Conservation (phyloP, 148 eudicot genomes). For the Rhododendron molle region DNA sequence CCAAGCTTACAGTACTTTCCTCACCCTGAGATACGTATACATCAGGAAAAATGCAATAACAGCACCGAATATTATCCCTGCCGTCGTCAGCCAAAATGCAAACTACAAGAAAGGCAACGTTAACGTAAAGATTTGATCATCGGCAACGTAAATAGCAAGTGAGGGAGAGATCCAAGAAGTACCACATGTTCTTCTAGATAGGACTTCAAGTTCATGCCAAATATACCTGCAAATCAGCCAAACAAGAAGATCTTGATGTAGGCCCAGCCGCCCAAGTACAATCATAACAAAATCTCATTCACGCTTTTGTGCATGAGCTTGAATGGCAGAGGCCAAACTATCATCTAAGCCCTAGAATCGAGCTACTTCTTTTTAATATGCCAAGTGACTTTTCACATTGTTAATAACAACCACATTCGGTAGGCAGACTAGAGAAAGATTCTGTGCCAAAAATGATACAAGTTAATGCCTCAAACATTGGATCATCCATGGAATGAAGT, state of each 20-base stretch:
- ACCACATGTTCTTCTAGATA: constrained; percentile 95
- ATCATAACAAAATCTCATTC: not conserved
- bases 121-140: constrained; percentile 4
- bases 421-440: not conserved
- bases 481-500: not conserved
- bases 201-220: constrained; percentile 98
- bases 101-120: constrained; percentile 40
- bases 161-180: constrained; percentile 15
- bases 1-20: constrained; percentile 61
- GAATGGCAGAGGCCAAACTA: not conserved
- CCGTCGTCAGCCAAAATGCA: constrained; percentile 94
- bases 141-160: not conserved
- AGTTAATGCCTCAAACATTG: not conserved
- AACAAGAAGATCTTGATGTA: not conserved
- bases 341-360: not conserved
- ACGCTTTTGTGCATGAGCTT: not conserved
- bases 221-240: constrained; percentile 63
- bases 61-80: constrained; percentile 78
- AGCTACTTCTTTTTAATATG: not conserved
- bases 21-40: constrained; percentile 73
- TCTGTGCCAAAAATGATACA: not conserved
- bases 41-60: constrained; percentile 64
- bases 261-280: not conserved
- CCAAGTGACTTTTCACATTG: not conserved
- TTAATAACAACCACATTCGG: not conserved